These are phyloP conservation scores for Silene noctiflora DNA, from an alignment of 179 eudicot species.

Conservation along the genomic window DNA sequence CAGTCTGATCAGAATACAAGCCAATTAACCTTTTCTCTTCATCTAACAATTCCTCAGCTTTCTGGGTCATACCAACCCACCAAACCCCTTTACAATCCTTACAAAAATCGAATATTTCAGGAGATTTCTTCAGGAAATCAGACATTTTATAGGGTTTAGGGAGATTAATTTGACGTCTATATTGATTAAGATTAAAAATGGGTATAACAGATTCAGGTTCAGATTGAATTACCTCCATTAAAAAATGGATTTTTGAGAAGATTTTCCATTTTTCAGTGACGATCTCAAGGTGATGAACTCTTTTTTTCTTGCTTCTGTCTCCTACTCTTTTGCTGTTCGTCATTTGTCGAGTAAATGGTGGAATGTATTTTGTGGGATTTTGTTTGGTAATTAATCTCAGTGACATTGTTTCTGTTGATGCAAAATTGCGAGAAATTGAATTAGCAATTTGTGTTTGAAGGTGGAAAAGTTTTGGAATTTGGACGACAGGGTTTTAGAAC, in stretches of 20 bases:
- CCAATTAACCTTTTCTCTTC: conserved; percentile 61
- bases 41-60: conserved; percentile 62
- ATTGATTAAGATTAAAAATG: conserved; percentile 50
- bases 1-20: conserved; percentile 49
- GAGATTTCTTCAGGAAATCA: conserved; percentile 68
- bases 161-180: conserved; percentile 63
- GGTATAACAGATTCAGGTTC: conserved; percentile 71
- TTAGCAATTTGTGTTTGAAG: background rate
- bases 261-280: conserved; percentile 76
- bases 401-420: background rate
- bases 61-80: conserved; percentile 81
- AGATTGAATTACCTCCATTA: conserved; percentile 63
- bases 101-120: conserved; percentile 70
- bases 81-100: conserved; percentile 60
- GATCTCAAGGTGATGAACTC: conserved; percentile 70
- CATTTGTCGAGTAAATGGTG: conserved; percentile 42
- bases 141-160: conserved; percentile 82
- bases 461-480: background rate
- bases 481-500: background rate
- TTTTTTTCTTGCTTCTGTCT: conserved; percentile 79
- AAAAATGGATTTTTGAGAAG: conserved; percentile 56
- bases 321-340: conserved; percentile 74
- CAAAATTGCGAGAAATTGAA: background rate
- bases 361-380: background rate
- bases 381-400: conserved; percentile 9